Evolutionary conservation across 2,329 filamentous ascomycete genomes (phyloP).

Genomic region (Calonectria henricotiae): DNA sequence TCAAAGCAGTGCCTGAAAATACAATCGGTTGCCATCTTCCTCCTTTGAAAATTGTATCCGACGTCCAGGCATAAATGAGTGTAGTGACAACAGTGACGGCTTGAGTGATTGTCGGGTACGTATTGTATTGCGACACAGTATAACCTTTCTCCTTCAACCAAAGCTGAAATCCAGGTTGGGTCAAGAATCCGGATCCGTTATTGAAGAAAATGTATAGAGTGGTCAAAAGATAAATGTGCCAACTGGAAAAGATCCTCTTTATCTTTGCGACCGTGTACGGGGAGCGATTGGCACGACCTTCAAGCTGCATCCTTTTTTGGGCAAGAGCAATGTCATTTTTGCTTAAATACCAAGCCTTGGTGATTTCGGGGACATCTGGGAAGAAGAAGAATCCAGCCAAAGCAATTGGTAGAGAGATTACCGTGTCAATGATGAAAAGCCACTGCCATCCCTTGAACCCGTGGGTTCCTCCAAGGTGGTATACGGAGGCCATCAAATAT

Average conservation of each 20-base stretch:
- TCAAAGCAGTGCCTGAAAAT: conserved; percentile 65
- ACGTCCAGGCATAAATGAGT: conserved; percentile 77
- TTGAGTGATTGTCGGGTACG: conserved; percentile 73
- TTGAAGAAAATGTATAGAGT: conserved; percentile 77
- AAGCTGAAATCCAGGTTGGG: conserved; percentile 71
- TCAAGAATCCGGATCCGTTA: conserved; percentile 66
- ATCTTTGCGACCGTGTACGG: conserved; percentile 67
- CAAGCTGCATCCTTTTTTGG: conserved; percentile 57
- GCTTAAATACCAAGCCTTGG: conserved; percentile 52
- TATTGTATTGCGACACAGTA: conserved; percentile 62
- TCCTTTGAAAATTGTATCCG: conserved; percentile 73
- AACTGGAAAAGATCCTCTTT: conserved; percentile 74
- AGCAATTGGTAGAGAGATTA: conserved; percentile 57
- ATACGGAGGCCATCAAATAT: conserved; percentile 61
- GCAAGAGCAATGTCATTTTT: conserved; percentile 52
- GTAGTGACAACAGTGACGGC: conserved; percentile 72
- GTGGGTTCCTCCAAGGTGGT: conserved; percentile 58
- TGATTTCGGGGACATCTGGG: conserved; percentile 54
- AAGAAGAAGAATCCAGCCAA: conserved; percentile 56
- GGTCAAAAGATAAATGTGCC: conserved; percentile 76
- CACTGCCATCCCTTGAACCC: conserved; percentile 67
- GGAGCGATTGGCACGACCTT: conserved; percentile 63
- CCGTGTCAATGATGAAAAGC: conserved; percentile 58
- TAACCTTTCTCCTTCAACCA: conserved; percentile 66
- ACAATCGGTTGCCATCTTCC: conserved; percentile 77